Evolutionary conservation across 768 basidiomycete species (phyloP), one percentile per base, ranked within the genome.

Genomic region (Tremella mesenterica): DNA sequence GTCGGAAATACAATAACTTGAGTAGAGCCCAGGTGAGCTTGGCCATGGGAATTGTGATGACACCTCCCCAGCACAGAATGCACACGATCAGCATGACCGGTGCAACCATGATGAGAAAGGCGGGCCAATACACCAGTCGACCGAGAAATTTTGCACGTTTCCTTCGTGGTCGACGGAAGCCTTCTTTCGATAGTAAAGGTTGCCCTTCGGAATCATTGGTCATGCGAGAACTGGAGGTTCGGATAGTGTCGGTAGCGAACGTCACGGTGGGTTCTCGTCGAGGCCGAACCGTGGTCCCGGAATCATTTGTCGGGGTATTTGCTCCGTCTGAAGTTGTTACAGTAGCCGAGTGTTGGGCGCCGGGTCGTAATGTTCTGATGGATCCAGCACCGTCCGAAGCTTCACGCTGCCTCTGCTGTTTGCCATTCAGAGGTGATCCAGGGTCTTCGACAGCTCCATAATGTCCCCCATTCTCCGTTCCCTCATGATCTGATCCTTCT

Each of bases 41-140:
- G 28, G 92, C 95, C 95, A 99, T 99, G 3, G 95, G 95, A 59
- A 99, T 86, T 52, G 92, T 87, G 70, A 99, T 79, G 56, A 99
- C 83, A 56, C 90, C 78, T n/a, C 79, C 90, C 91, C 92, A 99
- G 75, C 95, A 97, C 48, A 89, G 75, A 58, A 88, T 65, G 72
- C 90, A 95, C 26, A 89, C 88, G 57, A 86, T 52, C 50, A 95
- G 79, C 80, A 97, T 84, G 57, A 89, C 75, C 5, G 95, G 95
- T 0, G 89, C 86, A 63, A 99, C 85, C 69, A 95, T 76, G 57
- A 77, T 75, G 59, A 81, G 73, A 71, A 96, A 81, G 7, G 79
- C 74, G 29, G 85, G 74, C 88, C 90, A 96, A 76, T 90, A 99
- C 64, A 79, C 76, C n/a, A 81, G 68, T 63, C 81, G 81, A 16